A percentile compares a stretch with the other conserved stretches of the same genome.
Conservation (phyloP, 2,329 filamentous ascomycete species). For the Dactylellina parvicollis region DNA sequence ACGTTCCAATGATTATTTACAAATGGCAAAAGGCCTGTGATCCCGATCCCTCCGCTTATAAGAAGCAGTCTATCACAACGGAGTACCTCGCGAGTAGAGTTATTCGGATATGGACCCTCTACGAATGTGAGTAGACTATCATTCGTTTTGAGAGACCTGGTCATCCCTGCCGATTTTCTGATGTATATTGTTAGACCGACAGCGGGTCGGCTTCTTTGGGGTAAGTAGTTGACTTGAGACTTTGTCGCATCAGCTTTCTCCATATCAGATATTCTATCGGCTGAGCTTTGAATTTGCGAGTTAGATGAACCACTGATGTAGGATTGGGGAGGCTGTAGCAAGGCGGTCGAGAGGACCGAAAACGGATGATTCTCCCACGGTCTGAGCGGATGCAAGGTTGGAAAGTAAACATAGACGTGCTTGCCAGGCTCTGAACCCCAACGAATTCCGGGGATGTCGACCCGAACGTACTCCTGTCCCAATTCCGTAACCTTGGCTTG, state of each 20-base stretch:
- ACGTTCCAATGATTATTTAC: constrained; percentile 60
- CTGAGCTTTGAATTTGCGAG: not conserved
- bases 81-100: constrained; percentile 57
- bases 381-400: constrained; percentile 61
- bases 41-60: constrained; percentile 65
- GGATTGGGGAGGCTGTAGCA: constrained; percentile 40
- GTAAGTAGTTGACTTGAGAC: not conserved
- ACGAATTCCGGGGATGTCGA: constrained; percentile 63
- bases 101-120: constrained; percentile 62
- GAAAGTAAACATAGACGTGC: constrained; percentile 66
- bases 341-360: constrained; percentile 61
- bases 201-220: not conserved
- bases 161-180: constrained; percentile 61
- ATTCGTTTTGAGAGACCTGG: constrained; percentile 58
- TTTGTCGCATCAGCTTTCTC: constrained; percentile 4
- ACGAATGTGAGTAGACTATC: constrained; percentile 60
- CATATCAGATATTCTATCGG: constrained; percentile 1
- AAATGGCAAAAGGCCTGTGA: constrained; percentile 63
- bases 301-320: too few species aligned
- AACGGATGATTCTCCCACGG: constrained; percentile 70
- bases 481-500: constrained; percentile 61
- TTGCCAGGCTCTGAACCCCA: constrained; percentile 60
- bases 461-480: constrained; percentile 60
- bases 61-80: constrained; percentile 62
- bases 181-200: constrained; percentile 60